phyloP scores from a whole-genome alignment of 2,329 filamentous ascomycete genomes.

The Hymenoscyphus infarciens region DNA sequence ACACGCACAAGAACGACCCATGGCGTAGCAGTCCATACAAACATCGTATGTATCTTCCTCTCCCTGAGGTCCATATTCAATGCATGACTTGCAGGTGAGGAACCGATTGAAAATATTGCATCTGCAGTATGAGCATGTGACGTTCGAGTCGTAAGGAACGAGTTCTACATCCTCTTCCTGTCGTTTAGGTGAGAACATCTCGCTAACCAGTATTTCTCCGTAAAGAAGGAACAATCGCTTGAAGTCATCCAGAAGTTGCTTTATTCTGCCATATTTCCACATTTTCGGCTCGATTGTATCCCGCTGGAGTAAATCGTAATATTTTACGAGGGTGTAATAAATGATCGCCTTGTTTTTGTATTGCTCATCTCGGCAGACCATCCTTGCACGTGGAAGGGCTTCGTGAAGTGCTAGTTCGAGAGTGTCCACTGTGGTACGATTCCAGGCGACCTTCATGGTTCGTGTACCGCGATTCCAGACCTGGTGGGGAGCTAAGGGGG shows the following conservation, averaged over 20 bases:
- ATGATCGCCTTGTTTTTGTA: constrained; percentile 98
- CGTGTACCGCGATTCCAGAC: constrained; percentile 97
- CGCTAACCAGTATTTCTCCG: constrained; percentile 74
- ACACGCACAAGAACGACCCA: constrained; percentile 90
- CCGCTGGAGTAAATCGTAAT: constrained; percentile 58
- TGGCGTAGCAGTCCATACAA: constrained; percentile 98
- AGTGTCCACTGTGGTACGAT: constrained; percentile 88
- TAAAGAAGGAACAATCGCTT: constrained; percentile 74
- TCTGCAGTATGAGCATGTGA: constrained; percentile 93
- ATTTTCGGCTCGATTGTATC: constrained; percentile 45
- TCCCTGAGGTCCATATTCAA: constrained; percentile 61
- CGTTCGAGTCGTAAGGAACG: constrained; percentile 79
- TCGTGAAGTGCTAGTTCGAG: constrained; percentile 82
- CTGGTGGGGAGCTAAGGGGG: constrained; percentile 89
- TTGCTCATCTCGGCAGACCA: constrained; percentile 95
- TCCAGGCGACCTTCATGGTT: constrained; percentile 98
- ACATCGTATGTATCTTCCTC: constrained; percentile 89
- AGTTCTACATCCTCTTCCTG: constrained; percentile 68
- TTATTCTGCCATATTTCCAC: constrained; percentile 44
- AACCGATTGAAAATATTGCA: constrained; percentile 98
- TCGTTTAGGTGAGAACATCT: constrained; percentile 69
- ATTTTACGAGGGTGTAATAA: constrained; percentile 82
- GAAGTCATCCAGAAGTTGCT: constrained; percentile 79
- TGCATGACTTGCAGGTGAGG: constrained; percentile 83
- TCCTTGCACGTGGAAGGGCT: constrained; percentile 79